Base-by-base conservation (phyloP, 1,139 yeast genomes). In the Sugiyamaella novakii region DNA sequence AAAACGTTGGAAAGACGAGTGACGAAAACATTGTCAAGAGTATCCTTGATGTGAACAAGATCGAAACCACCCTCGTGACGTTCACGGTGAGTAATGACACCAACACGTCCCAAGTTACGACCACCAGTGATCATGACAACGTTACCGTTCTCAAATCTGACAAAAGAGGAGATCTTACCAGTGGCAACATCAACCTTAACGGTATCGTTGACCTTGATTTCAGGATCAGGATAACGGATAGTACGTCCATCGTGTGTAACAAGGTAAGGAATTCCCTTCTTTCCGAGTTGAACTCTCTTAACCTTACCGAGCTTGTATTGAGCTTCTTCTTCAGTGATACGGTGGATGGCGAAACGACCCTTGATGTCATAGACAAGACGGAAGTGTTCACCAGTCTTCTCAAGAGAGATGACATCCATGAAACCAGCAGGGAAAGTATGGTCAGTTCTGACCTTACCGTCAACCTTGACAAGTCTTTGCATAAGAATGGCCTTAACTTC, bases 161-260 rank as follows among this genome's bases (percentile, higher is more conserved):
- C 83, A 79, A 77, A 87, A 66, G 88, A 95, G 59, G 86, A 76
- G 72, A 88, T 84, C 83, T 91, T 91, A 75, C 97, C 97, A 64
- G 96, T 77, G 66, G 92, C 95, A 72, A 91, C 81, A 77, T 91
- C 96, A 71, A 91, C 79, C 83, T 91, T 91, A 73, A 91, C 96
- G 64, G 97, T 86, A 80, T 91, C 98, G 82, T 91, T 88, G 71
- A 87, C 91, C 80, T 80, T 89, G 84, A 91, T 83, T 70, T 78
- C 77, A 75, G 98, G 98, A 74, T 91, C 98, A 75, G 98, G 97
- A 89, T 89, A 91, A 80, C 98, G 92, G 80, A 91, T 78, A 71
- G 98, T 91, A 84, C 98, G 91, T 76, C 98, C 98, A 74, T 91
- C 98, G 84, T 91, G 98, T 72, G 98, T 91, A 62, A 91, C 98